Base-by-base conservation (phyloP, 345 rosid species). In the Cochlearia excelsa region DNA sequence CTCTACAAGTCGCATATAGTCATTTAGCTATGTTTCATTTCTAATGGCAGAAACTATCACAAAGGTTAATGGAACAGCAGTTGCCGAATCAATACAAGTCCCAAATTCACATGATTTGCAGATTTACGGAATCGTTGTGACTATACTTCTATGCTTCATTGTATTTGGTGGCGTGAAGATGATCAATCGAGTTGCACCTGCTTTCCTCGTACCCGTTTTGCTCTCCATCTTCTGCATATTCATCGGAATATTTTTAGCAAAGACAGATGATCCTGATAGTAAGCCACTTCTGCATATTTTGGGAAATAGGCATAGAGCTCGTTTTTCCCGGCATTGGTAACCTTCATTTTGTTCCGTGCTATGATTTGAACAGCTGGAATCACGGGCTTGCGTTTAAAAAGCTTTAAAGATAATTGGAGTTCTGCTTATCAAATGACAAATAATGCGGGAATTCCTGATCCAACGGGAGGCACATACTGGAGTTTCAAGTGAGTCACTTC, bases 151-250 rank as follows among this genome's bases (percentile, higher is more conserved):
- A 33, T 85, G 96, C 86, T 80, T 94, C 80, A 84, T 94, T 70
- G 99, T 94, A 69, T 94, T 94, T 75, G 97, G 99, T 54, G 99
- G 97, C 6, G 99, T 90, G 76, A 94, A 89, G 83, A 90, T 90
- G 76, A 94, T 94, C 81, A 94, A 94, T 67, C 84, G 97, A 61
- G 99, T 94, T 74, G 97, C 99, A 37, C 99, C 99, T 50, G 90
- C 97, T 73, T 90, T 94, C 74, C 96, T 94, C 37, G 39, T 94
- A 65, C 96, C 99, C 44, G 99, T 94, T 63, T 64, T 90, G 51
- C 70, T 94, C 71, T 94, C 99, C 0, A 58, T 94, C 57, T 73
- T 84, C 77, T 87, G 99, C 87, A 94, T 94, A 75, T 90, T 90
- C 70, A 54, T 87, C 26, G 99, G 99, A 57, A 57, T 86, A 44